A percentile compares a stretch with the other conserved stretches of the same genome.
Conservation (phyloP, 495 filamentous ascomycete species). For the Talaromyces borbonicus region DNA sequence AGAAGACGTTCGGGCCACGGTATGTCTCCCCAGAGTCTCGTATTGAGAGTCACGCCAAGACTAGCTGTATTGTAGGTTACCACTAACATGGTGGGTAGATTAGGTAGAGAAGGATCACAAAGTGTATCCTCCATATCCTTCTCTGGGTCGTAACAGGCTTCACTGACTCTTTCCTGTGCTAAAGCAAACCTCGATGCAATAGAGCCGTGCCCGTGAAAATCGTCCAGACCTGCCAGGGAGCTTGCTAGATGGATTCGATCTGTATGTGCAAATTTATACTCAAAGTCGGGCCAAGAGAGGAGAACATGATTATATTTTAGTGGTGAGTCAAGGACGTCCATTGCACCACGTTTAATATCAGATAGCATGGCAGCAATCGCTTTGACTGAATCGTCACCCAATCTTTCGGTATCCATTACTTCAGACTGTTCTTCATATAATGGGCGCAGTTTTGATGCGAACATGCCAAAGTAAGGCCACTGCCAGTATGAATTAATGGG, state of each 20-base stretch:
- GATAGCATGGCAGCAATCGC: slow-evolving; percentile 2
- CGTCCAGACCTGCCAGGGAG: not conserved
- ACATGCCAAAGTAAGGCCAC: not conserved
- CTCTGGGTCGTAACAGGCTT: slow-evolving; percentile 3
- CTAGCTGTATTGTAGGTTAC: slow-evolving; percentile 4
- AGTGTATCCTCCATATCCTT: slow-evolving; percentile 1
- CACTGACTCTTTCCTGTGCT: not conserved
- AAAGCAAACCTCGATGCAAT: slow-evolving; percentile 2
- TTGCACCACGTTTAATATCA: slow-evolving; percentile 1
- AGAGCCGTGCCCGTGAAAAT: not conserved
- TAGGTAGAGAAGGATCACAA: not conserved
- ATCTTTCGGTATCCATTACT: not conserved
- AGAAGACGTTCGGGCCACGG: slow-evolving; percentile 2
- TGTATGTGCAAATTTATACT: not conserved
- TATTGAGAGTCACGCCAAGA: slow-evolving; percentile 5
- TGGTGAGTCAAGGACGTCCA: slow-evolving; percentile 4
- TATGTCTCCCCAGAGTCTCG: not conserved
- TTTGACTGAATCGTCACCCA: slow-evolving; percentile 1
- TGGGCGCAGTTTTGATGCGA: not conserved
- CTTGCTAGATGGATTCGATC: slow-evolving; percentile 1
- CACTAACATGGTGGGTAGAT: not conserved
- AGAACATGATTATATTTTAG: slow-evolving; percentile 4
- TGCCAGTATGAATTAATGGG: slow-evolving; percentile 1
- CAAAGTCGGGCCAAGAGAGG: slow-evolving; percentile 1
- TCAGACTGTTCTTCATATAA: not conserved